These are phyloP conservation scores for Populus simonii DNA, from an alignment of 345 rosid genomes.

Conservation along the genomic window DNA sequence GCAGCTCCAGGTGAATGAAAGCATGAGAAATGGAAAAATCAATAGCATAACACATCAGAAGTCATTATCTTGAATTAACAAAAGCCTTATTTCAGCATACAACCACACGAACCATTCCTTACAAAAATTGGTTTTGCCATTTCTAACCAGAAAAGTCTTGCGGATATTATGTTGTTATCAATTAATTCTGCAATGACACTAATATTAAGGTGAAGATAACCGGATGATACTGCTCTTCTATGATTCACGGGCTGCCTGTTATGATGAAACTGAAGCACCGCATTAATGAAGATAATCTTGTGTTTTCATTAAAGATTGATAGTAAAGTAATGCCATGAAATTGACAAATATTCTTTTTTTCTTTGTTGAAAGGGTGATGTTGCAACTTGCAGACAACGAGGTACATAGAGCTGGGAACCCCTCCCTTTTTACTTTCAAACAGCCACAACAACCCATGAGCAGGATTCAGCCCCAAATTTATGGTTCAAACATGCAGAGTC, in stretches of 20 bases:
- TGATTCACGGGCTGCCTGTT: not conserved
- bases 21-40: not conserved
- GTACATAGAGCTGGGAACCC: not conserved
- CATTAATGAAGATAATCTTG: not conserved
- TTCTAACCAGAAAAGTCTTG: not conserved
- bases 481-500: too few species aligned
- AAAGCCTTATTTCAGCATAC: not conserved
- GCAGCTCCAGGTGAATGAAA: constrained; percentile 3
- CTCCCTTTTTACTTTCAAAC: not conserved
- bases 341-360: not conserved
- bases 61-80: not conserved
- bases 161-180: not conserved
- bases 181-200: not conserved
- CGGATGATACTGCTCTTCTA: not conserved
- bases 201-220: not conserved
- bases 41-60: not conserved
- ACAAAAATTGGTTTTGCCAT: not conserved
- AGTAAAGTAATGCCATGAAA: not conserved
- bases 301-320: not conserved
- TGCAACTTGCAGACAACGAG: not conserved
- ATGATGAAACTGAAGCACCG: not conserved
- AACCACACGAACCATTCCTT: not conserved
- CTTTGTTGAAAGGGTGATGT: not conserved
- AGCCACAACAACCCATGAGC: not conserved
- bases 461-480: not conserved